These are phyloP conservation scores for Irpex sp. DNA, from an alignment of 1,284 basidiomycete species.

Conservation along the genomic window DNA sequence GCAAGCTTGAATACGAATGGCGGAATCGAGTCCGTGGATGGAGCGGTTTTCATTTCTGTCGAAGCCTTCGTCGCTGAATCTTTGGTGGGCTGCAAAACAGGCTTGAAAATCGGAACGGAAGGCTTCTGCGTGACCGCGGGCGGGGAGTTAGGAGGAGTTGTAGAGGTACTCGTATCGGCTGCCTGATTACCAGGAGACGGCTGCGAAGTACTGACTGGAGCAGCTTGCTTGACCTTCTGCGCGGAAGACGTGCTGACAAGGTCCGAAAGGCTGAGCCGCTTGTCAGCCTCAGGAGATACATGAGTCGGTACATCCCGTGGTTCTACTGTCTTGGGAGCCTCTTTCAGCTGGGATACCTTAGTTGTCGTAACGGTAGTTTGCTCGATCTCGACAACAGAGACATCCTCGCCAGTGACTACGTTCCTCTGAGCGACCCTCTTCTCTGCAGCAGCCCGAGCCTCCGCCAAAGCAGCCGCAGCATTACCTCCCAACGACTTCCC, in stretches of 20 bases:
- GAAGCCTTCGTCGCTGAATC: constrained; percentile 30
- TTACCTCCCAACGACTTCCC: constrained; percentile 58
- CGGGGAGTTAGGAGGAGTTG: constrained; percentile 57
- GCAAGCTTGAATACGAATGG: constrained; percentile 20
- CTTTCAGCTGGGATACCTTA: background rate
- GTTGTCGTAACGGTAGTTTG: background rate
- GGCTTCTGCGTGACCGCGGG: constrained; percentile 27
- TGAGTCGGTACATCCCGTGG: background rate
- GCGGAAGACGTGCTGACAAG: constrained; percentile 27
- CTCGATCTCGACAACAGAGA: background rate
- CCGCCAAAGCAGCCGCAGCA: constrained; percentile 58
- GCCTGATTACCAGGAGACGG: background rate
- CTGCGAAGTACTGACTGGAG: background rate
- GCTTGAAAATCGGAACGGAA: constrained; percentile 18
- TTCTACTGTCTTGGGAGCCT: background rate
- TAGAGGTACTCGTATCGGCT: constrained; percentile 36
- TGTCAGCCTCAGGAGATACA: constrained; percentile 19
- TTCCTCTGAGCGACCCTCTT: constrained; percentile 60
- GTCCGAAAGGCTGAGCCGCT: constrained; percentile 52
- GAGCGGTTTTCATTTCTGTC: constrained; percentile 4
- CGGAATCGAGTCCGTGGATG: background rate
- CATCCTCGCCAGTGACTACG: constrained; percentile 26
- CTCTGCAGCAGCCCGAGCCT: constrained; percentile 66
- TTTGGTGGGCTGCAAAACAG: constrained; percentile 42
- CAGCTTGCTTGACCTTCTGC: constrained; percentile 1